Conservation (phyloP, 305 asterid genomes). For the Plantago lanceolata region DNA sequence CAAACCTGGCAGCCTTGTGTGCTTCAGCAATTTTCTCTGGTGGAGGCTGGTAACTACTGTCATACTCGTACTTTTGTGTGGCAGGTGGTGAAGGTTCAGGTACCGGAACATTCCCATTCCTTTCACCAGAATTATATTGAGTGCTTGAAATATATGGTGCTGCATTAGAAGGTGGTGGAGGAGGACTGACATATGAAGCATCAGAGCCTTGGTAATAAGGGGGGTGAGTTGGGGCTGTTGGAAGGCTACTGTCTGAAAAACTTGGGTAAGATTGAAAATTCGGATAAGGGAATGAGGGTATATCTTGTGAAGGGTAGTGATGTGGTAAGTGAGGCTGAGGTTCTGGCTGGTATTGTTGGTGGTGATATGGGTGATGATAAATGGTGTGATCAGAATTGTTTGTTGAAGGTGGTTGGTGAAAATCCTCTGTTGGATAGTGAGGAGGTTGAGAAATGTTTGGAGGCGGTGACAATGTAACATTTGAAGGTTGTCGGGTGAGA, state of each 20-base stretch:
- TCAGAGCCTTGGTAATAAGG: slow-evolving; percentile 62
- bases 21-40: slow-evolving; percentile 86
- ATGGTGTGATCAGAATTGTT: slow-evolving; percentile 34
- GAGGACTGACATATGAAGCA: slow-evolving; percentile 40
- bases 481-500: slow-evolving; percentile 40
- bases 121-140: slow-evolving; percentile 37
- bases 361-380: slow-evolving; percentile 54
- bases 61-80: slow-evolving; percentile 44
- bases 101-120: slow-evolving; percentile 43
- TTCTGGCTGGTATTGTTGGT: slow-evolving; percentile 48
- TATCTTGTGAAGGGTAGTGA: slow-evolving; percentile 52
- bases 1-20: slow-evolving; percentile 94
- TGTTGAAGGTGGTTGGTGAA: slow-evolving; percentile 39
- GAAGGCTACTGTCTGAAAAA: slow-evolving; percentile 65
- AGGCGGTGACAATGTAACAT: slow-evolving; percentile 33
- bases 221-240: slow-evolving; percentile 65
- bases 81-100: slow-evolving; percentile 38
- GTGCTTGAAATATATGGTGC: slow-evolving; percentile 36
- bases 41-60: slow-evolving; percentile 67
- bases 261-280: slow-evolving; percentile 79
- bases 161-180: slow-evolving; percentile 37
- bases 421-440: slow-evolving; percentile 37
- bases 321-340: slow-evolving; percentile 50
- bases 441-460: slow-evolving; percentile 34
- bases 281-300: slow-evolving; percentile 41